phyloP scores from a whole-genome alignment of 2,329 filamentous ascomycete species.

The Claviceps monticola region DNA sequence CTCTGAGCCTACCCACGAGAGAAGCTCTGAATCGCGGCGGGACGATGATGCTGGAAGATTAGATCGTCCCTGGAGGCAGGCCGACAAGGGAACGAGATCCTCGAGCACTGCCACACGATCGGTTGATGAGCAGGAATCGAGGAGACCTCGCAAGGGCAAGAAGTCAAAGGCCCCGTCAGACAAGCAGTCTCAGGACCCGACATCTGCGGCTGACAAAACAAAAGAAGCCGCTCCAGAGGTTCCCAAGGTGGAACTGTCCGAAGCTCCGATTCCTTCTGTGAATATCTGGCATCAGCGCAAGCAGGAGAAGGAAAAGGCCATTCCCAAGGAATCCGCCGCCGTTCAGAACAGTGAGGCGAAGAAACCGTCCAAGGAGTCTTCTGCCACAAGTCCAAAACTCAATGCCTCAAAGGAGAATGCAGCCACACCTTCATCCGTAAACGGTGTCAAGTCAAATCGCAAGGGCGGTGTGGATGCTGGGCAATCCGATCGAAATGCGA shows the following conservation, averaged over 20 bases:
- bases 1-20: constrained; percentile 21
- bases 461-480: constrained; percentile 26
- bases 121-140: constrained; percentile 43
- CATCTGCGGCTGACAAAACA: constrained; percentile 41
- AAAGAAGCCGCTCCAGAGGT: constrained; percentile 28
- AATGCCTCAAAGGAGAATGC: constrained; percentile 12
- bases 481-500: constrained; percentile 28
- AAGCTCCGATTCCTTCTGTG: constrained; percentile 68
- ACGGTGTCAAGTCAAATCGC: constrained; percentile 27
- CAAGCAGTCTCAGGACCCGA: constrained; percentile 33
- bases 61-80: constrained; percentile 27
- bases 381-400: constrained; percentile 4
- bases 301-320: constrained; percentile 46
- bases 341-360: constrained; percentile 30
- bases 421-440: constrained; percentile 11
- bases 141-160: constrained; percentile 43
- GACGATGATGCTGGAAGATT: constrained; percentile 25
- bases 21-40: constrained; percentile 19
- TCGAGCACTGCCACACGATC: constrained; percentile 51
- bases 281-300: constrained; percentile 80
- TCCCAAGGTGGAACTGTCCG: constrained; percentile 53
- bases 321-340: constrained; percentile 18
- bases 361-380: constrained; percentile 13
- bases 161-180: constrained; percentile 35
- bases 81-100: constrained; percentile 39